Evolutionary conservation across 164 flowering plant species (phyloP), one percentile per base, ranked within the genome.

Genomic region (Vitis labrusca): DNA sequence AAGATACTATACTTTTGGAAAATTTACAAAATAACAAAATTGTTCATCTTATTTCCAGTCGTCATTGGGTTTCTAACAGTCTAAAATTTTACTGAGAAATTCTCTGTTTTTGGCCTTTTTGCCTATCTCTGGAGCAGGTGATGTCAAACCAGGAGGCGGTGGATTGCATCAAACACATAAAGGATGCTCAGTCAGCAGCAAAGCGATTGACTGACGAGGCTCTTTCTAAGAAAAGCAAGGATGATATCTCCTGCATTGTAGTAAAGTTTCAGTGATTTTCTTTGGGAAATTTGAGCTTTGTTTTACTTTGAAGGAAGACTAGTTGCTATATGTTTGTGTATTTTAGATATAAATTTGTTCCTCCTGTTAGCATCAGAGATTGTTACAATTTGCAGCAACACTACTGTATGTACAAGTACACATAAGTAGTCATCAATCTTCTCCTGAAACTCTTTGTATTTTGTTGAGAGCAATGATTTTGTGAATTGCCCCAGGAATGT

Each of bases 241-340:
- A 89, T 79, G 93, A 89, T 76, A 89, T 86, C 58, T 86, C 93
- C 3, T 86, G 90, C 80, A 78, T 89, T 17, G 90, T 89, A 37
- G 88, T 89, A 14, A 85, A 73, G 71, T 83, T 89, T 49, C 81
- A 75, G 37, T 83, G 79, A 80, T 63, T 53, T 13, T 37, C 50
- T 2, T 27, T 47, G 9, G 1, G 1, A 13, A 63, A 12, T 4
- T 13, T 60, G 48, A 60, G 63, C 29, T 63, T 49, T 37, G 44
- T 3, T 37, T 37, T 37, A 5, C 10, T 62, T n/a, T 32, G 14
- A 59, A 49, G 27, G 15, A 17, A 61, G 32, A 30, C 1, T 63
- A 8, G 73, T 15, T 32, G 5, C 8, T 30, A 9, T 51, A 37
- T 37, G 44, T 37, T 37, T 64, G 73, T 69, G 55, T 64, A 73